Conservation (phyloP, 1,284 basidiomycete species). For the Cutaneotrichosporon sp. region DNA sequence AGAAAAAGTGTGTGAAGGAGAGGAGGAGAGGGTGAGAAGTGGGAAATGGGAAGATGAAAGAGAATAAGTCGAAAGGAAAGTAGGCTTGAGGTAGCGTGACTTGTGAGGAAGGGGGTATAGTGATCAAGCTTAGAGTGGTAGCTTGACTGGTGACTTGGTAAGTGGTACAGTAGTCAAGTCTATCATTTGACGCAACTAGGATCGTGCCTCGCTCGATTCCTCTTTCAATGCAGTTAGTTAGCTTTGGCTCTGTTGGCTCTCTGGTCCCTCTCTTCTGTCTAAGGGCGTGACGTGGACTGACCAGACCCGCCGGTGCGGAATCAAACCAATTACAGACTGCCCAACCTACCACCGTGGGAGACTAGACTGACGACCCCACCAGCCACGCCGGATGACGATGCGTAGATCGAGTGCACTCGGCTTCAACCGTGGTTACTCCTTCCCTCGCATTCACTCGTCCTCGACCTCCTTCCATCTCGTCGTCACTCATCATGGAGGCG, state of each 20-base stretch:
- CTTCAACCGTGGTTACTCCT: background rate
- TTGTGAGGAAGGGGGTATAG: background rate
- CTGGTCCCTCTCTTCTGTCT: too few species aligned
- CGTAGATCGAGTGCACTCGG: background rate
- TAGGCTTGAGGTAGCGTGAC: background rate
- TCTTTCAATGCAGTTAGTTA: too few species aligned
- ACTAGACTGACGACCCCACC: background rate
- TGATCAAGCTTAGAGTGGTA: background rate
- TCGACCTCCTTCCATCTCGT: background rate
- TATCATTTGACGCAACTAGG: background rate
- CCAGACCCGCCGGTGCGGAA: background rate
- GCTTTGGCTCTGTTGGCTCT: background rate
- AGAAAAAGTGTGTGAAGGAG: background rate
- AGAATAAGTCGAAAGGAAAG: background rate
- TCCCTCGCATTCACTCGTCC: background rate
- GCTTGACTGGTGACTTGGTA: background rate
- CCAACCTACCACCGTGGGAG: background rate
- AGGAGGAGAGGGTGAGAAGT: background rate
- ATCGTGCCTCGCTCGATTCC: background rate
- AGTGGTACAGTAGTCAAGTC: background rate
- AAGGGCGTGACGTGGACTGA: slow-evolving; percentile 3
- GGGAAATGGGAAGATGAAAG: background rate
- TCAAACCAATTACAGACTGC: background rate
- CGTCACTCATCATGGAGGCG: slow-evolving; percentile 65
- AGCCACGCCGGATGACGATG: background rate